Percentiles rank a stretch among this genome's conserved stretches.
phyloP scores from a whole-genome alignment of 192 early-diverging fungal species.

The Blastocladiella britannica region DNA sequence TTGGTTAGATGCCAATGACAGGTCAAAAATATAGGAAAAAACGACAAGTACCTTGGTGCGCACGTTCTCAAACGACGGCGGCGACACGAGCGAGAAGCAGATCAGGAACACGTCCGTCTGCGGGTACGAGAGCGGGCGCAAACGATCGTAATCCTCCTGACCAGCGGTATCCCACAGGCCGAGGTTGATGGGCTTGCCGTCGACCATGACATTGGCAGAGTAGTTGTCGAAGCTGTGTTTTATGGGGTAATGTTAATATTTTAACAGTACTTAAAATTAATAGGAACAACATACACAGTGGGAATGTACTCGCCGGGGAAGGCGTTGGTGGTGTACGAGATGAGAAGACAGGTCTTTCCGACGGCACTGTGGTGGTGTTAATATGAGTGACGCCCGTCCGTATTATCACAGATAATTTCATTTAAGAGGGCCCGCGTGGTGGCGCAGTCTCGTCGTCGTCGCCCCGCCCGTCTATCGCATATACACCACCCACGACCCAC shows the following conservation, averaged over 20 bases:
- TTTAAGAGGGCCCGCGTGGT: too few species aligned
- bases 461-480: too few species aligned
- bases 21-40: background rate
- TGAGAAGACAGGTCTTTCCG: constrained; percentile 89
- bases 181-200: constrained; percentile 93
- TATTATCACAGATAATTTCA: too few species aligned
- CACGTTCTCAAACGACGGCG: constrained; percentile 92
- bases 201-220: constrained; percentile 97
- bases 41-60: constrained; percentile 54
- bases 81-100: constrained; percentile 91
- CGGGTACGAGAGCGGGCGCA: constrained; percentile 91
- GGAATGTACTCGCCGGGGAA: constrained; percentile 99
- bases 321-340: constrained; percentile 97
- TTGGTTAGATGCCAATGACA: constrained; percentile 2
- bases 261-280: background rate
- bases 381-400: too few species aligned
- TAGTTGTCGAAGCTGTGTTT: constrained; percentile 85
- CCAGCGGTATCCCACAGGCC: constrained; percentile 98
- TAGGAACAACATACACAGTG: constrained; percentile 63
- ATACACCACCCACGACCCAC: too few species aligned
- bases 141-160: constrained; percentile 96
- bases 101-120: constrained; percentile 97
- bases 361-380: too few species aligned
- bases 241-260: background rate
- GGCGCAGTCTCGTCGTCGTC: too few species aligned